Evolutionary conservation across 2,329 filamentous ascomycete genomes (phyloP), one percentile per base, ranked within the genome.

Genomic region (Colletotrichum lupini): DNA sequence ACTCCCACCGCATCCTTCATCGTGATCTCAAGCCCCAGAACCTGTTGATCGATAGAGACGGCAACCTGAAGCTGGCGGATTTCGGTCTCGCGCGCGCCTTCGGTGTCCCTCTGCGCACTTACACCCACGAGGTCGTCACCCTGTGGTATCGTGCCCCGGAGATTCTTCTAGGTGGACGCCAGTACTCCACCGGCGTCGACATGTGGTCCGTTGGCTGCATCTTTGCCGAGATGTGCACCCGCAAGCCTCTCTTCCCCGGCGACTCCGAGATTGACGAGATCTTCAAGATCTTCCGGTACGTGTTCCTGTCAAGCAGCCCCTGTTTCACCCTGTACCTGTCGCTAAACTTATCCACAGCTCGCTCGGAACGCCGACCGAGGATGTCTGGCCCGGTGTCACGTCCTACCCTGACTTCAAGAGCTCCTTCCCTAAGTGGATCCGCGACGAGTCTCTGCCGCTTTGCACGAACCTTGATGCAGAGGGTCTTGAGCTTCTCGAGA

Each of bases 121-220:
- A 97, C 83, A 97, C 95, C 62, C 95, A 98, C 84, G 95, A 98
- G 89, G 95, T 98, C 74, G 95, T 98, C 73, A 98, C 95, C 1
- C 88, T 98, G 71, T 98, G 95, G 95, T 98, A 98, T 82, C 93
- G 95, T 75, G 90, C 95, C 9, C 95, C 95, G 1, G 95, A 98
- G 82, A 97, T 98, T 83, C 88, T 98, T 24, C 91, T 98, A 1
- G 95, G 95, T 80, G 95, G 95, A 70, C 92, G 95, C 65, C 95
- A 97, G 82, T 98, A 98, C 85, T 97, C 94, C 16, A 98, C 95
- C 16, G 95, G 95, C 70, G 95, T 98, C 55, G 95, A 98, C 80
- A 98, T 98, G 94, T 98, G 95, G 95, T 97, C 94, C 37, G 92
- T 95, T 62, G 95, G 95, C 75, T 97, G 95, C 83, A 98, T 98